Percentiles rank a stretch among this genome's conserved stretches.
Evolutionary conservation across 2,329 filamentous ascomycete species (phyloP).

Genomic region (Leptographium radiaticola): DNA sequence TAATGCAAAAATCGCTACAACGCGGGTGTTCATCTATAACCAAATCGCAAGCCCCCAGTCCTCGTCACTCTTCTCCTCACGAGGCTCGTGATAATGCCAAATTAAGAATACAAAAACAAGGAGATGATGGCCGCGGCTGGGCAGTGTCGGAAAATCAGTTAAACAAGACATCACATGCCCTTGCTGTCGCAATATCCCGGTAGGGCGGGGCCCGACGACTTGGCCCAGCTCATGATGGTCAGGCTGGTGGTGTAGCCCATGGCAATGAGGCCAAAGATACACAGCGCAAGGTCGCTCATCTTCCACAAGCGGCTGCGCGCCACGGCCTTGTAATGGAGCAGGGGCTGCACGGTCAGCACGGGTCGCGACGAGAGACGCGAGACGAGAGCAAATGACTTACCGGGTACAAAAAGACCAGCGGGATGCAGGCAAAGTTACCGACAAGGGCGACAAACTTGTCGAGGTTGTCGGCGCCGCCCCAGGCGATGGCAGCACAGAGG

Average conservation of each 20-base stretch:
- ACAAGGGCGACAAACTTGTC: conserved; percentile 97
- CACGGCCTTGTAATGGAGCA: conserved; percentile 77
- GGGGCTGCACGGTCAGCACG: conserved; percentile 43
- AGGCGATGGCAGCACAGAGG: conserved; percentile 75
- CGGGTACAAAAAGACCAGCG: conserved; percentile 93
- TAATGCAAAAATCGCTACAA: too few relatives aligned
- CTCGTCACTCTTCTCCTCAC: too few relatives aligned
- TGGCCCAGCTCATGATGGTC: conserved; percentile 78
- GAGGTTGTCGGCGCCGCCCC: conserved; percentile 81
- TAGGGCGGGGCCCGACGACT: conserved; percentile 28
- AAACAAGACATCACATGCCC: neutral
- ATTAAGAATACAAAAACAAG: too few relatives aligned
- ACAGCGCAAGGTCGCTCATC: conserved; percentile 59
- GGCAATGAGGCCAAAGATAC: conserved; percentile 69
- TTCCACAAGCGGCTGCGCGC: conserved; percentile 56
- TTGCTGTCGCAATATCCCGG: conserved; percentile 41
- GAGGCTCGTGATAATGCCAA: too few relatives aligned
- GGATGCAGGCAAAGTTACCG: conserved; percentile 95
- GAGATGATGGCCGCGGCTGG: too few relatives aligned
- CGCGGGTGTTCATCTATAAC: neutral
- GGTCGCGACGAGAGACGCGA: neutral
- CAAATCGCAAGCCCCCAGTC: neutral
- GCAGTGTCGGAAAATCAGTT: too few relatives aligned
- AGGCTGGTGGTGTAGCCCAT: conserved; percentile 88
- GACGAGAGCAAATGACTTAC: conserved; percentile 43